Evolutionary conservation across 2,329 filamentous ascomycete species (phyloP).

Genomic region (Chalara sp.): DNA sequence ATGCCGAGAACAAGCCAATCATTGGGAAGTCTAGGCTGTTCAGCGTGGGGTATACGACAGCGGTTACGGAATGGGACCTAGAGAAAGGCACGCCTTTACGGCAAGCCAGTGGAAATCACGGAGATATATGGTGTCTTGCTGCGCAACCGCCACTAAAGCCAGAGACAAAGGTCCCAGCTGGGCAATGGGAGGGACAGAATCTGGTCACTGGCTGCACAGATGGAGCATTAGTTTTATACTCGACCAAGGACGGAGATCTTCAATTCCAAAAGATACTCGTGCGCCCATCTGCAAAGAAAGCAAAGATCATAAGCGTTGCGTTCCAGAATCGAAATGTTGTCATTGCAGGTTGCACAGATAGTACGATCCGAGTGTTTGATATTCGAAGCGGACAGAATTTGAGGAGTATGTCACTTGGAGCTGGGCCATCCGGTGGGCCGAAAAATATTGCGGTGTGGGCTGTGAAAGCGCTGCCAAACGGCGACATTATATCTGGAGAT

Average conservation of each 20-base stretch:
- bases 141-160: slow-evolving; percentile 56
- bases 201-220: slow-evolving; percentile 87
- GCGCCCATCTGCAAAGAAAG: slow-evolving; percentile 73
- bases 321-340: slow-evolving; percentile 81
- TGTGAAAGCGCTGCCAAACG: slow-evolving; percentile 78
- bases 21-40: slow-evolving; percentile 79
- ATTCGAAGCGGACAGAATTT: slow-evolving; percentile 70
- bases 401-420: slow-evolving; percentile 79
- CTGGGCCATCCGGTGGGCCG: slow-evolving; percentile 66
- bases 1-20: slow-evolving; percentile 49
- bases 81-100: slow-evolving; percentile 69
- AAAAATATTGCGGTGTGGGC: slow-evolving; percentile 91
- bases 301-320: slow-evolving; percentile 82
- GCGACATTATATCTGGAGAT: slow-evolving; percentile 89
- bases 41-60: slow-evolving; percentile 90
- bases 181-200: slow-evolving; percentile 40
- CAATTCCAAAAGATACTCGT: slow-evolving; percentile 71
- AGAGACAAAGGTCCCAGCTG: slow-evolving; percentile 25
- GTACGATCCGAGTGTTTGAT: slow-evolving; percentile 87
- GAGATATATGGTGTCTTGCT: slow-evolving; percentile 94
- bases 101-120: slow-evolving; percentile 86
- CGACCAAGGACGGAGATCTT: slow-evolving; percentile 77
- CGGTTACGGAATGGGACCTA: slow-evolving; percentile 93
- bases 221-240: slow-evolving; percentile 80
- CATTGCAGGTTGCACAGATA: slow-evolving; percentile 92